phyloP scores from a whole-genome alignment of 257 asterid species.

The Primulina eburnea region DNA sequence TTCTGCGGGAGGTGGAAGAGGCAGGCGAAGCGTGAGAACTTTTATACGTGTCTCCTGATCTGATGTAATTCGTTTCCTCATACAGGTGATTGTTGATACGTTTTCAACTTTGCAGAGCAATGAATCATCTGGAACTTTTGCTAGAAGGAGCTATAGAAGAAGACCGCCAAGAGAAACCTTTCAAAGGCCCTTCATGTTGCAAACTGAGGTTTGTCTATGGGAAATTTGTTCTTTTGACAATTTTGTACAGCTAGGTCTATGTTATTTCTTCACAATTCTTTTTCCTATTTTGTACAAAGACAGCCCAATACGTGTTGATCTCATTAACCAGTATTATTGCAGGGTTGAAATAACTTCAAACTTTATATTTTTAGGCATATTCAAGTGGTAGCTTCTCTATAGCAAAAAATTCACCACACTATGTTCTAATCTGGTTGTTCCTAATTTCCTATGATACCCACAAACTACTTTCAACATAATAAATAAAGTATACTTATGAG shows the following conservation, averaged over 20 bases:
- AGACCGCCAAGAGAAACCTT: conserved; percentile 55
- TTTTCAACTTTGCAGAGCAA: conserved; percentile 48
- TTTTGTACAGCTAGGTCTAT: neutral
- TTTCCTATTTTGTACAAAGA: conserved; percentile 10
- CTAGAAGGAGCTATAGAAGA: conserved; percentile 47
- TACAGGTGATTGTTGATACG: conserved; percentile 19
- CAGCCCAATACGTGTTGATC: neutral
- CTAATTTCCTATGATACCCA: too few species aligned
- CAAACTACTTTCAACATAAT: too few species aligned
- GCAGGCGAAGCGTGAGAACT: conserved; percentile 64
- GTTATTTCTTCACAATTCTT: neutral
- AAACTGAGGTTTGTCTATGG: conserved; percentile 62
- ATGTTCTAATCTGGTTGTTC: too few species aligned
- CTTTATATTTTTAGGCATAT: too few species aligned
- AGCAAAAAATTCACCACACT: too few species aligned
- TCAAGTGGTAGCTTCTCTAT: too few species aligned
- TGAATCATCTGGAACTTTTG: conserved; percentile 50
- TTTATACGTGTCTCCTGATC: conserved; percentile 12
- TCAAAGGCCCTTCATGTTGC: conserved; percentile 76
- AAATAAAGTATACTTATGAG: too few species aligned
- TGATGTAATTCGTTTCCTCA: neutral
- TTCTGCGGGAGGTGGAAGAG: conserved; percentile 45
- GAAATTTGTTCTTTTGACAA: neutral
- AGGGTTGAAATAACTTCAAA: too few species aligned
- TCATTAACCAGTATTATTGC: too few species aligned